Base-by-base conservation (phyloP, 2,329 filamentous ascomycete genomes). In the Lecanicillium sp. region DNA sequence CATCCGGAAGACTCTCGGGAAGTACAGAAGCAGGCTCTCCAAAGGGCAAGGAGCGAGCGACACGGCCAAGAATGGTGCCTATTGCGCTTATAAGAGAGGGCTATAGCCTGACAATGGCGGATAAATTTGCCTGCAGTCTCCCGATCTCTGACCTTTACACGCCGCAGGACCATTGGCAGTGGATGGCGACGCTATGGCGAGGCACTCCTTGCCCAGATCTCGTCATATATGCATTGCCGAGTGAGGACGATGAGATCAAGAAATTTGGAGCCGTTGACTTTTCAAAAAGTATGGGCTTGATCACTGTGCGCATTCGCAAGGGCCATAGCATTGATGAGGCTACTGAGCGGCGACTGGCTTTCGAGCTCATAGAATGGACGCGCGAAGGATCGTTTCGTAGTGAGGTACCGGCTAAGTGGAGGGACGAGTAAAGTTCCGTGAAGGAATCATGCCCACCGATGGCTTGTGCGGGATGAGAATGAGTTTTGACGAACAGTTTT, bases 161-260 rank as follows among this genome's bases (percentile, higher is more conserved):
- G 13, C 80, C 85, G 0, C 73, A 84, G n/a, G 88, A 94, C 52
- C 90, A 97, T 63, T 97, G 90, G 88, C 85, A 94, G 59, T 97
- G 90, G 90, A 87, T 92, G 69, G 90, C 90, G 27, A 90, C 85
- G 31, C 74, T 96, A 17, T 97, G 90, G 90, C 80, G 89, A 9
- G 87, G 87, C 9, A 84, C 86, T 39, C 72, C 89, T 1, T 87
- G 84, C 0, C 79, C 90, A 0, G 90, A 97, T 58, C 64, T 90
- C 33, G 84, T 84, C 1, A 69, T 92, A 19, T 87, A 84, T 52
- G 72, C 84, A 14, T 71, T 68, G 51, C 49, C 57, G 28, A 50
- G 51, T 33, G 27, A 51, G 6, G 58, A 61, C 29, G 59, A 61
- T 12, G 62, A 64, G 39, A 54, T 59, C 32, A 46, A 47, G n/a